A percentile compares a stretch with the other conserved stretches of the same genome.
These are phyloP conservation scores for Styphnolobium japonicum DNA, from an alignment of 306 rosid species.

Conservation along the genomic window DNA sequence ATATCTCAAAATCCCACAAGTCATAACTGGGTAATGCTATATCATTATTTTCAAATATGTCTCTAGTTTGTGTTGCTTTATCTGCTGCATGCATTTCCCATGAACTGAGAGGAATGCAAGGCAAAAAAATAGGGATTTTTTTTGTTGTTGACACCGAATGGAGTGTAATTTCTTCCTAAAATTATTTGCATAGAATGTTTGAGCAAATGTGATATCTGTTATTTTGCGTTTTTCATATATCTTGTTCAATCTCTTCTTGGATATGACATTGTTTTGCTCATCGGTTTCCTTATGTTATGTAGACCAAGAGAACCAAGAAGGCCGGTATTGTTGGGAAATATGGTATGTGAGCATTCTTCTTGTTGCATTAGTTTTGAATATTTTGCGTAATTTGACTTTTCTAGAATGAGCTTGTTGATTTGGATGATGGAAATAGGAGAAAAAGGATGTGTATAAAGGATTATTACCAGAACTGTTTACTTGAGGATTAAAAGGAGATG, in stretches of 20 bases:
- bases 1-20: not conserved
- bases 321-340: slow-evolving; percentile 66
- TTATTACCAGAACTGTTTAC: not conserved
- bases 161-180: not conserved
- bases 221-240: not conserved
- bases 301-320: slow-evolving; percentile 73
- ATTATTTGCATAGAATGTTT: not conserved
- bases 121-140: too few species aligned
- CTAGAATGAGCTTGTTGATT: not conserved
- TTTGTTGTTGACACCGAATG: too few species aligned
- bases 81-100: too few species aligned
- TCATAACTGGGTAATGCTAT: too few species aligned
- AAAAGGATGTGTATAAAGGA: not conserved
- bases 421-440: not conserved
- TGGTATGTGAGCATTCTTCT: slow-evolving; percentile 29
- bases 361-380: too few species aligned
- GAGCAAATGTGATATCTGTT: not conserved
- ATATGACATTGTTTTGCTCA: not conserved
- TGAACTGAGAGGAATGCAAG: too few species aligned
- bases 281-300: not conserved
- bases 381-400: not conserved
- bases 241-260: not conserved
- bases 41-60: too few species aligned
- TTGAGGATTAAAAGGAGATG: not conserved
- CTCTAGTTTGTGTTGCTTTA: too few species aligned